A percentile compares a stretch with the other conserved stretches of the same genome.
phyloP scores from a whole-genome alignment of 345 rosid species.

The Populus ilicifolia region DNA sequence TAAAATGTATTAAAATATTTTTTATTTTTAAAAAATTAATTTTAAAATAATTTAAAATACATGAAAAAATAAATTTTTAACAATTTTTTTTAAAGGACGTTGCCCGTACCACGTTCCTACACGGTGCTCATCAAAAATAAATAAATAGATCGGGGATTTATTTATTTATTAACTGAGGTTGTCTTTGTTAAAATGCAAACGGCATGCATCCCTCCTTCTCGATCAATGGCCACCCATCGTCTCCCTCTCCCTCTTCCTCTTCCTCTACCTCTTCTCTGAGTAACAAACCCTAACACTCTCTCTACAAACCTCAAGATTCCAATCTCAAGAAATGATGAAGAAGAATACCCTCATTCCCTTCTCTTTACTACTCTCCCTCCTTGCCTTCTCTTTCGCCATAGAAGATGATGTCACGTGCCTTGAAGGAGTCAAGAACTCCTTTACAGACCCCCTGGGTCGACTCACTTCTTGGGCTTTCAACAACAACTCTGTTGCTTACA shows the following conservation, averaged over 20 bases:
- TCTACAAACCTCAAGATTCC: background rate
- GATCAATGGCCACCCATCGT: background rate
- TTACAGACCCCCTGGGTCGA: background rate
- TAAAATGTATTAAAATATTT: too few species aligned
- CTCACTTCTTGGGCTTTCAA: background rate
- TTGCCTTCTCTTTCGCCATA: background rate
- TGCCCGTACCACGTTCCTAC: too few species aligned
- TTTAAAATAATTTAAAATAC: too few species aligned
- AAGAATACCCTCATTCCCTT: background rate
- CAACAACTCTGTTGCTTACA: slow-evolving; percentile 34
- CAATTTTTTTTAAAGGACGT: too few species aligned
- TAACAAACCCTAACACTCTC: background rate
- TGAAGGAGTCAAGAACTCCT: background rate
- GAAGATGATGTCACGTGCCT: background rate
- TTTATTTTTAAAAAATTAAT: too few species aligned
- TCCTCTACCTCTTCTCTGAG: background rate
- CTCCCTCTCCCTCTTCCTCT: background rate
- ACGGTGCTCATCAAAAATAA: too few species aligned
- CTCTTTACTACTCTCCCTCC: background rate
- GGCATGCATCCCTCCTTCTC: background rate
- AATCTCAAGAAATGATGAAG: background rate
- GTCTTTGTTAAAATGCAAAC: background rate
- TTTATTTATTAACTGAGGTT: background rate
- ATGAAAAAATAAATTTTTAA: too few species aligned
- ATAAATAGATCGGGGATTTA: too few species aligned